Evolutionary conservation across 2,329 filamentous ascomycete species (phyloP), one percentile per base, ranked within the genome.

Genomic region (Diaporthe citri): DNA sequence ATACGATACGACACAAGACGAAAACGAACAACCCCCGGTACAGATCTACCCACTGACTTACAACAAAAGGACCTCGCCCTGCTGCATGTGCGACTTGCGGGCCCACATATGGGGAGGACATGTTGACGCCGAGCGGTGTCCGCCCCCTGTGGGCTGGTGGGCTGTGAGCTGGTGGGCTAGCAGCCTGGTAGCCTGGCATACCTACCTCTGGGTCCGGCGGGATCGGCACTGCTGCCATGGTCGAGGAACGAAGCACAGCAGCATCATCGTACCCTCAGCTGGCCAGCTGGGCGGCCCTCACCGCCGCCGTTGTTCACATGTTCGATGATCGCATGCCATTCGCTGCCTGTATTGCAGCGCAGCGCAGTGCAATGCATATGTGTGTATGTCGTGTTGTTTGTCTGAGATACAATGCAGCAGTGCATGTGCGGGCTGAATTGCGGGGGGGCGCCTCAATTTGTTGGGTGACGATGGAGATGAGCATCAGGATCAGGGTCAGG

Each of bases 201-300:
- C 39, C 13, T 31, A 17, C 39, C 13, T 17, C 59, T n/a, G 4
- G 52, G 70, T 43, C 46, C 34, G 59, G 39, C 46, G 43, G 46
- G 70, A 64, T 72, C 70, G 43, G 31, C 70, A 72, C 46, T 34
- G 41, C 34, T 39, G 57, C 70, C 70, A 72, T 51, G 46, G 34
- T 43, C 34, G 34, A 46, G 52, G 34, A 72, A 62, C 56, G 10
- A 41, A 52, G 25, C 69, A 72, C 39, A n/a, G 52, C 70, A 28
- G 57, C 17, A 25, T 70, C 41, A 36, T 31, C 55, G 22, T 48
- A 66, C 17, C 60, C 31, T 67, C 22, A 52, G 64, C 64, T 52
- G 64, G 41, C 60, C 31, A 39, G 62, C 62, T 67, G 62, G 39
- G 62, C 43, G n/a, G n/a, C 31, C 64, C 48, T 67, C 64, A 67